These are phyloP conservation scores for Pseudogymnoascus sp. DNA, from an alignment of 2,329 filamentous ascomycete species.

Conservation along the genomic window DNA sequence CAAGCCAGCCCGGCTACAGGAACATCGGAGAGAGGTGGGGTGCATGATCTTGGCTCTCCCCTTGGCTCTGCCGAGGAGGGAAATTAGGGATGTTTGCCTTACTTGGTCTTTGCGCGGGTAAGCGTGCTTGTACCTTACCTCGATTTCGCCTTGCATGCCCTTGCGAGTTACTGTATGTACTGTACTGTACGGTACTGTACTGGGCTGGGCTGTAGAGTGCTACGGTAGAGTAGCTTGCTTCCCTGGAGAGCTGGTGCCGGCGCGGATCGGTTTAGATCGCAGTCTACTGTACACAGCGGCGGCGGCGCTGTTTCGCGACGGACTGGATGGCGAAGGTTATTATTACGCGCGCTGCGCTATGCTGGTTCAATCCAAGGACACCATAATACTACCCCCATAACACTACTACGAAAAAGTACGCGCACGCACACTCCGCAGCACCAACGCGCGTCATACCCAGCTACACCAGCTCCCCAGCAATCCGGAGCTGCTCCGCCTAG, in stretches of 20 bases:
- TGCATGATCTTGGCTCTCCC: neutral
- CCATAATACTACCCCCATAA: no score
- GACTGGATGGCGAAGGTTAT: neutral
- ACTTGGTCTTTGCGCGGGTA: neutral
- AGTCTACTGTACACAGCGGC: neutral
- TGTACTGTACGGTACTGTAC: no score
- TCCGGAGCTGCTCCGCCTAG: no score
- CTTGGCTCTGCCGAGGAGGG: neutral
- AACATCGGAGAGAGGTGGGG: neutral
- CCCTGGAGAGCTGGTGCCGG: neutral
- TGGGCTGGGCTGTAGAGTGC: neutral
- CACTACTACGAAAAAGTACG: neutral
- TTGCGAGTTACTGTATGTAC: neutral
- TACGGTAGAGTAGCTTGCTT: neutral
- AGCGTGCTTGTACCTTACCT: neutral
- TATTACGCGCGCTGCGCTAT: neutral
- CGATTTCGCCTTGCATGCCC: neutral
- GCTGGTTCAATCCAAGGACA: no score
- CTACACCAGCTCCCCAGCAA: no score
- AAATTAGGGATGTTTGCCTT: neutral
- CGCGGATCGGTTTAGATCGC: neutral
- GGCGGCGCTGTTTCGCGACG: neutral
- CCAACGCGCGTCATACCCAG: neutral
- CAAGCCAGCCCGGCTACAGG: no score
- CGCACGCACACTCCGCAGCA: neutral